A percentile compares a stretch with the other conserved stretches of the same genome.
These are phyloP conservation scores for Pharnaceum exiguum DNA, from an alignment of 148 eudicot species.

Conservation along the genomic window DNA sequence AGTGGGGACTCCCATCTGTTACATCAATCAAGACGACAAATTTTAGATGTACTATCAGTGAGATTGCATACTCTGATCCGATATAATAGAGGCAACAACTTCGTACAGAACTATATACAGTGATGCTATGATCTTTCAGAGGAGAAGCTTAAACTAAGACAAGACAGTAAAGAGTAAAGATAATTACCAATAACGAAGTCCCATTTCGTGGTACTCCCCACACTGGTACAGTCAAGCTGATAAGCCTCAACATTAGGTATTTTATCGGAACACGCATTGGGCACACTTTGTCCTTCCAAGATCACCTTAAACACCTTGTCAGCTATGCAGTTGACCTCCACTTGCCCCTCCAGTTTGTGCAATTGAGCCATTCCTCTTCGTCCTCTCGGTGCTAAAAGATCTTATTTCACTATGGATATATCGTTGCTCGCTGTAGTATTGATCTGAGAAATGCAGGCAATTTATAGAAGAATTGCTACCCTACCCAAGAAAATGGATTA, in stretches of 20 bases:
- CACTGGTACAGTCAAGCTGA: slow-evolving; percentile 8
- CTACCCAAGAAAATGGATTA: too few species aligned
- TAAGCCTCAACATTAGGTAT: background rate
- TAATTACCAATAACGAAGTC: slow-evolving; percentile 8
- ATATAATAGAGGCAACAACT: too few species aligned
- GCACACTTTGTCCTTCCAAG: background rate
- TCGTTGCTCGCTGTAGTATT: too few species aligned
- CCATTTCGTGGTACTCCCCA: slow-evolving; percentile 19
- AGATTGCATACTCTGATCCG: too few species aligned
- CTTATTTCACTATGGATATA: too few species aligned
- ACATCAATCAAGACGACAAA: background rate
- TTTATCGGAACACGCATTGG: slow-evolving; percentile 7
- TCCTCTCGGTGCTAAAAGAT: too few species aligned
- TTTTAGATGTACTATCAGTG: background rate
- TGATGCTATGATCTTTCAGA: too few species aligned
- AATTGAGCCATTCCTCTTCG: slow-evolving; percentile 8
- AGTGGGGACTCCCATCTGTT: slow-evolving; percentile 4
- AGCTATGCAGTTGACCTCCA: slow-evolving; percentile 15
- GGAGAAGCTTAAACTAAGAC: too few species aligned
- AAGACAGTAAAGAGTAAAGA: background rate
- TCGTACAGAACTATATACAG: too few species aligned
- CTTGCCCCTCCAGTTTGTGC: slow-evolving; percentile 7
- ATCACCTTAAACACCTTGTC: slow-evolving; percentile 2
- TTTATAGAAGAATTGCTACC: too few species aligned
- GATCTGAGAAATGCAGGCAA: too few species aligned